A percentile compares a stretch with the other conserved stretches of the same genome.
phyloP scores from a whole-genome alignment of 257 asterid species.

The Fraxinus americana region DNA sequence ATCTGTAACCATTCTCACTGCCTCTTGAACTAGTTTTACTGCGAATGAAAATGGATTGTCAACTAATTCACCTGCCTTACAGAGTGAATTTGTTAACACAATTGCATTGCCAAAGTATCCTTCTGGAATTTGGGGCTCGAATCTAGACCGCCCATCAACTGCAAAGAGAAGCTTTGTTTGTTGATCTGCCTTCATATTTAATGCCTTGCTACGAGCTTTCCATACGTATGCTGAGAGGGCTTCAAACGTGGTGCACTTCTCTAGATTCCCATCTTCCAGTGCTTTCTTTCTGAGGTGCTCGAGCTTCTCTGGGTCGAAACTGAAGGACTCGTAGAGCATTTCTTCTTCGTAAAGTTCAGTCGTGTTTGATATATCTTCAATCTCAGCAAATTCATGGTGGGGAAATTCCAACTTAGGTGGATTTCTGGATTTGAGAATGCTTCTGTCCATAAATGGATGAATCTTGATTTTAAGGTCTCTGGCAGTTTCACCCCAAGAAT shows the following conservation, averaged over 20 bases:
- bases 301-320: background rate
- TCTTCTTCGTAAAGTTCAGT: conserved; percentile 6
- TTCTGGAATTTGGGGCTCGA: conserved; percentile 24
- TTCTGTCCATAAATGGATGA: conserved; percentile 27
- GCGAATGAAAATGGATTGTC: conserved; percentile 25
- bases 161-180: conserved; percentile 30
- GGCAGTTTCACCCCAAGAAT: conserved; percentile 33
- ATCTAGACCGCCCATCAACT: conserved; percentile 22
- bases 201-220: conserved; percentile 19
- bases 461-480: conserved; percentile 17
- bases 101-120: conserved; percentile 27
- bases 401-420: conserved; percentile 19
- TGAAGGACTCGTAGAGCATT: conserved; percentile 18
- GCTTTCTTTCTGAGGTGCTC: conserved; percentile 1
- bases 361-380: conserved; percentile 27
- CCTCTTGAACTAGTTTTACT: conserved; percentile 16
- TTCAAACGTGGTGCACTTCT: conserved; percentile 20
- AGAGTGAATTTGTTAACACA: conserved; percentile 7
- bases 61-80: conserved; percentile 24
- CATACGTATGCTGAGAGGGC: conserved; percentile 27
- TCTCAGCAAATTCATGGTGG: conserved; percentile 25
- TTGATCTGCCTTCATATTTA: conserved; percentile 21
- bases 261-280: background rate
- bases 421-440: conserved; percentile 20
- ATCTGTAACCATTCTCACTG: conserved; percentile 23